Evolutionary conservation across 306 rosid species (phyloP), one percentile per base, ranked within the genome.

Genomic region (Delonix regia): DNA sequence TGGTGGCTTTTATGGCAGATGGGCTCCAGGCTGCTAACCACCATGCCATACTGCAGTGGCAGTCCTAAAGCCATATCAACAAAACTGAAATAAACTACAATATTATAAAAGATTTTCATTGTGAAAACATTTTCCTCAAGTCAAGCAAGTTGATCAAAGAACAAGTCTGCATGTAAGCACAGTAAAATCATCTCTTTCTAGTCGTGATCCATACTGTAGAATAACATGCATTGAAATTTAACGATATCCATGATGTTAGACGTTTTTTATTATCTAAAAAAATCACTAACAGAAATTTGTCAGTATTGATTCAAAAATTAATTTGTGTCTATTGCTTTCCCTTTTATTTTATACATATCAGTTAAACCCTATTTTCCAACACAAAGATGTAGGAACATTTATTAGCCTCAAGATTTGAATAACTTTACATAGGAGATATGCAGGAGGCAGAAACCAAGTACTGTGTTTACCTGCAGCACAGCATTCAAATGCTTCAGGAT

Each of bases 381-480:
- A 57, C 39, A 64, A 79, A 41, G 36, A 67, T 24, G 19, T 9
- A 10, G 19, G 34, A 79, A 27, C 55, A 86, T 71, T 68, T 14
- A 73, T 78, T 67, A 62, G 69, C 34, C 75, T 30, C 49, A 52
- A 65, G 56, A 79, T 45, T 78, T 49, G 28, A 69, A 82, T 69
- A 60, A 55, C 57, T 47, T 45, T 25, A 55, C 45, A 73, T 59
- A 21, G 2, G 27, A 5, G 14, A 53, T 39, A 66, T 57, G 34
- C 30, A 72, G 85, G 44, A 71, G 71, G n/a, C n/a, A 78, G 51
- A 73, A 82, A 73, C 76, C 75, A 88, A 91, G 88, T 81, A 87
- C 88, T 87, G 78, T 70, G 85, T 88, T 89, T 90, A 96, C 99
- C 99, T 93, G 93, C 88, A 76, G 85, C 41, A 69, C 80, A 77